Base-by-base conservation (phyloP, 805 yeast genomes). In the Saccharomyces mikatae region DNA sequence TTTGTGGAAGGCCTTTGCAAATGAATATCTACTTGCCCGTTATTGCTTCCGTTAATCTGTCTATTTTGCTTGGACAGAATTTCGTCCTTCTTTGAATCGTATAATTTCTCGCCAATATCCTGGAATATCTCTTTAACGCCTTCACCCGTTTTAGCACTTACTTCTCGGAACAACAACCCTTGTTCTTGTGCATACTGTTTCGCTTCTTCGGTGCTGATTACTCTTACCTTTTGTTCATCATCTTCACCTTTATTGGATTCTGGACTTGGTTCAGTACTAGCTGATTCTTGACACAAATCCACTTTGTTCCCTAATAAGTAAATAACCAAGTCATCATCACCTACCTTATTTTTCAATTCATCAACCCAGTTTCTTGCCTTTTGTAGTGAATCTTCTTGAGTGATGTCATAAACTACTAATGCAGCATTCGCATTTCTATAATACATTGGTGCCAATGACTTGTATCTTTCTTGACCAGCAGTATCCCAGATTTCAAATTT, bases 381-480 rank as follows among this genome's bases (percentile, higher is more conserved):
- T 26, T 76, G 78, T 61, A 92, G 80, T 22, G 96, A 88, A 6
- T 85, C 76, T 41, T 77, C 75, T 54, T 82, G 85, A 1, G 87
- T 82, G 51, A 91, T 68, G 66, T 94, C 98, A 67, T 86, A 92
- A 24, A 95, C 96, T 0, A 94, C 86, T 26, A 94, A 76, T 0
- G 98, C 98, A 29, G 86, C 80, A 64, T 87, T 82, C 1, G 94
- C 85, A 62, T 87, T 86, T 53, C 95, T 73, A 65, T 87, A 87
- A 67, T 87, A 87, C 84, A 87, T 83, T 17, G 95, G 94, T 0
- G 94, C 90, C 58, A 87, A 71, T 21, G 89, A 83, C 64, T 86
- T 87, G 74, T 87, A 87, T 50, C 95, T 75, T 66, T 87, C 95
- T 67, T 87, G 99, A 27, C 99, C 99, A 0, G 99, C 99, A 13